Percentiles rank a stretch among this genome's conserved stretches.
Conservation (phyloP, 345 rosid species). For the Murraya koenigii region DNA sequence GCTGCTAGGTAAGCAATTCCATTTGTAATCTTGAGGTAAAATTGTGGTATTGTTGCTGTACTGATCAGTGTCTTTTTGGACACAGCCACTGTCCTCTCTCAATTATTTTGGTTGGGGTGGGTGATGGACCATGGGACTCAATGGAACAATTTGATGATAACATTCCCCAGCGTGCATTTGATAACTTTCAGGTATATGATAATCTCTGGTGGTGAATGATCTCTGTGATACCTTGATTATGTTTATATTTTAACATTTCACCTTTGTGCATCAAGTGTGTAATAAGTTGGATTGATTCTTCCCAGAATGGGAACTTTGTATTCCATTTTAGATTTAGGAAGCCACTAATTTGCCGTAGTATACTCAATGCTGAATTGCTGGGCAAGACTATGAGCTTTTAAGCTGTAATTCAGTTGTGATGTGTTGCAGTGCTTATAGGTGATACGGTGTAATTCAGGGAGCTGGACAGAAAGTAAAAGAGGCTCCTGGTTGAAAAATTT, state of each 20-base stretch:
- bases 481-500: background rate
- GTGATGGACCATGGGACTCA: conserved; percentile 98
- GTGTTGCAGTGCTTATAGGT: background rate
- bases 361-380: background rate
- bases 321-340: background rate
- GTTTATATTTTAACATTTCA: background rate
- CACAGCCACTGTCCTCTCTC: conserved; percentile 82
- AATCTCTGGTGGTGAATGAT: background rate
- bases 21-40: background rate
- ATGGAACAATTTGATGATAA: conserved; percentile 89
- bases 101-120: conserved; percentile 87
- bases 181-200: conserved; percentile 80
- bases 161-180: conserved; percentile 82
- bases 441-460: background rate
- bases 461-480: background rate
- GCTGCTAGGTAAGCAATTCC: conserved; percentile 72
- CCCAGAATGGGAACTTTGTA: background rate
- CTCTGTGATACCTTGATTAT: background rate
- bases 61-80: conserved; percentile 19
- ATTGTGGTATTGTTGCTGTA: conserved; percentile 6
- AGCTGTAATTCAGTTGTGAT: background rate
- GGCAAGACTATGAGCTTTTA: background rate
- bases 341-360: background rate
- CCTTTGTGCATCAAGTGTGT: background rate
- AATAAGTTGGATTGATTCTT: background rate